A percentile compares a stretch with the other conserved stretches of the same genome.
Conservation (phyloP, 148 eudicot species). For the Camellia lanceoleosa region DNA sequence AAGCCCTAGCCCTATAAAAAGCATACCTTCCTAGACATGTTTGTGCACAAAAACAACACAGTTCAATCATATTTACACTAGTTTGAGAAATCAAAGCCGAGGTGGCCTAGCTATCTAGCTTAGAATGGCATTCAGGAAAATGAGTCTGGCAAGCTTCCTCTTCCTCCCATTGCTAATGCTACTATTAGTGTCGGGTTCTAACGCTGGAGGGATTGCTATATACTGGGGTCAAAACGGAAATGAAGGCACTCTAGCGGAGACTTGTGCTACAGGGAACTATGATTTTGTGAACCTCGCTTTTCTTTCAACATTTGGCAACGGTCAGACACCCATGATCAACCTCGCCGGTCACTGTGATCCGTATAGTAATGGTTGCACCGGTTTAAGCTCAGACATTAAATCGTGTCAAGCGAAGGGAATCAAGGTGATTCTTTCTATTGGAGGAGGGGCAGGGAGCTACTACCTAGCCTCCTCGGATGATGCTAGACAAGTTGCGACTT, state of each 20-base stretch:
- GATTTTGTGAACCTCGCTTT: constrained; percentile 23
- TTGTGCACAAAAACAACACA: not conserved
- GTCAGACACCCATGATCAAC: constrained; percentile 22
- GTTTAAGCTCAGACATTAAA: constrained; percentile 22
- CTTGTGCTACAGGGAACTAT: constrained; percentile 20
- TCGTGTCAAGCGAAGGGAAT: constrained; percentile 21
- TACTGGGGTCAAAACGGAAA: constrained; percentile 23
- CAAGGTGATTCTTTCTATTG: constrained; percentile 21
- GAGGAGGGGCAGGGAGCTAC: constrained; percentile 22
- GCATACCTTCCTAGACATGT: not conserved
- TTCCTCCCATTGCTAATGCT: not conserved
- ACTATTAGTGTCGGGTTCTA: constrained; percentile 8
- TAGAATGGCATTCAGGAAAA: constrained; percentile 13
- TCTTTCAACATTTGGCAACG: constrained; percentile 28
- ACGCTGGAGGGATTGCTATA: constrained; percentile 17
- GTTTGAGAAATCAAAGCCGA: not conserved
- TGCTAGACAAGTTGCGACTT: constrained; percentile 19
- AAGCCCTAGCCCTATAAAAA: not conserved
- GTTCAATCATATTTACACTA: not conserved
- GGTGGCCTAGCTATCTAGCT: not conserved
- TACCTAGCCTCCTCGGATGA: constrained; percentile 18
- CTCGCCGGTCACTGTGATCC: constrained; percentile 26
- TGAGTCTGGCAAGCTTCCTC: not conserved
- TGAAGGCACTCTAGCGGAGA: constrained; percentile 18
- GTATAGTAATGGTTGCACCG: constrained; percentile 16